Percentiles rank a stretch among this genome's conserved stretches.
phyloP scores from a whole-genome alignment of 257 asterid species.

The Nicotiana noctiflora region DNA sequence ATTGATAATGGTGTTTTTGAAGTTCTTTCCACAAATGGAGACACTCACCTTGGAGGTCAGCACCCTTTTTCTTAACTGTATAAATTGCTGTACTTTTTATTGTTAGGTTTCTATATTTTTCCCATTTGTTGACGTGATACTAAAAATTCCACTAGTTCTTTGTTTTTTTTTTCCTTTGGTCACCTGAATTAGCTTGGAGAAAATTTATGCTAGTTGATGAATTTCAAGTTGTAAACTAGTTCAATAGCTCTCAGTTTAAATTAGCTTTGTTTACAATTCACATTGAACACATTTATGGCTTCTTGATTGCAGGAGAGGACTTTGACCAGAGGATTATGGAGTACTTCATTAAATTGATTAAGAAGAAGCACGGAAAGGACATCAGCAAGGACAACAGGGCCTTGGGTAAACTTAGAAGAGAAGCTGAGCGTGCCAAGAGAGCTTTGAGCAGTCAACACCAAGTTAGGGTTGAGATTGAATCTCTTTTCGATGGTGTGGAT shows the following conservation, averaged over 20 bases:
- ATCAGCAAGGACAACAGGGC: slow-evolving; percentile 10
- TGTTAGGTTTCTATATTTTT: neutral
- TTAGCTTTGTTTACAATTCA: neutral
- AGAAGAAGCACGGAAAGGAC: slow-evolving; percentile 13
- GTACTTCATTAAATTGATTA: slow-evolving; percentile 10
- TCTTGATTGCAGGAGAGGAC: slow-evolving; percentile 9
- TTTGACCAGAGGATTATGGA: slow-evolving; percentile 11
- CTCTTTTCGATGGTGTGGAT: slow-evolving; percentile 11
- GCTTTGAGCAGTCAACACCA: slow-evolving; percentile 6
- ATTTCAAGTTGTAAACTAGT: neutral
- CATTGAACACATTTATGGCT: neutral
- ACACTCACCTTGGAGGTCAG: slow-evolving; percentile 13
- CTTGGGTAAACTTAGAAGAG: slow-evolving; percentile 5
- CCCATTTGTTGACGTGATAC: neutral
- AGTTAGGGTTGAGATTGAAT: slow-evolving; percentile 10
- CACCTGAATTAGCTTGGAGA: neutral
- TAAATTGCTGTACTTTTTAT: too few relatives aligned
- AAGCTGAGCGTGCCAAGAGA: slow-evolving; percentile 12
- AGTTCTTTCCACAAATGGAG: slow-evolving; percentile 14
- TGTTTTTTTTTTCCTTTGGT: too few relatives aligned
- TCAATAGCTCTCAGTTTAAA: neutral
- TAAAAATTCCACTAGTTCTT: neutral
- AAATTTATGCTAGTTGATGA: neutral
- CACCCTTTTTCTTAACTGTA: neutral
- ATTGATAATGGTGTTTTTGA: slow-evolving; percentile 5